Base-by-base conservation (phyloP, 495 filamentous ascomycete species). In the Opeltia flavorubescens region DNA sequence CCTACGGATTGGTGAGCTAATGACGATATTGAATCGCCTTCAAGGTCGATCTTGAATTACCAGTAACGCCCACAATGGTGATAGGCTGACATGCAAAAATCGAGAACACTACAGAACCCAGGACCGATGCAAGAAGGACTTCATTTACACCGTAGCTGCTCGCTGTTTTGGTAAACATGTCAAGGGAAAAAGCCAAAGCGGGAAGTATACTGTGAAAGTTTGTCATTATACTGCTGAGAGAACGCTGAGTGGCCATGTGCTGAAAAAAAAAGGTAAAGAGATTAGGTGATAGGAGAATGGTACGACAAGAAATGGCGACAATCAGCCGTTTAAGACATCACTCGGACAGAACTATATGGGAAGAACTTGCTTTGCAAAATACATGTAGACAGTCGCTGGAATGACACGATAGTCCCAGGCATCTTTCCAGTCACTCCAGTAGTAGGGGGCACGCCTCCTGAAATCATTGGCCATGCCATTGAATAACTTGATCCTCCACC, bases 51-150 rank as follows among this genome's bases (percentile, higher is more conserved):
- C 67, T n/a, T n/a, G n/a, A n/a, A n/a, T 49, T 52, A 78, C 76
- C 85, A 35, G 85, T 89, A n/a, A 94, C 84, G 30, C 87, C 87
- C 20, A 94, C 87, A 64, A 94, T 93, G 18, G 84, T 80, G 54
- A 91, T 58, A 26, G 85, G 85, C 59, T 91, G 85, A 25, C 82
- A 83, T 2, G 84, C 80, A 35, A 84, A 66, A 12, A 89, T 51
- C 5, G 80, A 67, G 55, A 91, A 91, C 0, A 89, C 84, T 1
- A 86, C 74, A 15, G 84, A 72, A 1, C 81, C 85, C 21, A 89
- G 67, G 20, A 87, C 84, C 13, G 83, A 88, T 1, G 84, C 72
- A 48, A 91, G 67, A 27, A 91, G 67, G 13, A 86, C 84, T 60
- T 91, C 85, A 59, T 91, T 91, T 31, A 91, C 84, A 30, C 85